Percentiles rank a stretch among this genome's conserved stretches.
phyloP scores from a whole-genome alignment of 2,329 filamentous ascomycete species.

The Ceratocystis cubensis region DNA sequence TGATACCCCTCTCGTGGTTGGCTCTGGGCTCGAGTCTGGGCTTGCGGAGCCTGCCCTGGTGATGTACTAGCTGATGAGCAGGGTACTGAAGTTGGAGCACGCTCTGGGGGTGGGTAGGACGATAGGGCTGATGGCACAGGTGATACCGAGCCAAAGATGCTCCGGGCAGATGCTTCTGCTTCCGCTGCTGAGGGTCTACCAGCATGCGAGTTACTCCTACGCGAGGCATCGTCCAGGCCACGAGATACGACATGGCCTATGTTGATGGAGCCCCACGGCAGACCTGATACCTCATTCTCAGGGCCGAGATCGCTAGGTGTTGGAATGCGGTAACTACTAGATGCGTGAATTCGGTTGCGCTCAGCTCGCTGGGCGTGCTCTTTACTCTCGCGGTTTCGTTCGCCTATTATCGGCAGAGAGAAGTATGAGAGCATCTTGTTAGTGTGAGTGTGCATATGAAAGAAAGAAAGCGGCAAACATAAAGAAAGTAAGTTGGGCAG shows the following conservation, averaged over 20 bases:
- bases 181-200: conserved; percentile 19
- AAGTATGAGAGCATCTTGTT: not conserved
- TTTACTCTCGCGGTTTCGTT: conserved; percentile 55
- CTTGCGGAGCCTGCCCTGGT: not conserved
- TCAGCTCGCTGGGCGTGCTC: conserved; percentile 52
- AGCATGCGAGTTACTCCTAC: conserved; percentile 32
- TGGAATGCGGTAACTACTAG: conserved; percentile 50
- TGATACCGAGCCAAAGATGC: not conserved
- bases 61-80: too few relatives aligned
- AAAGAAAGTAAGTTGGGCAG: not conserved
- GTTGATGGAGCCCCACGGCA: conserved; percentile 61
- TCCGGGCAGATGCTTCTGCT: conserved; percentile 12
- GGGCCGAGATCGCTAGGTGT: conserved; percentile 41
- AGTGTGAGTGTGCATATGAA: not conserved
- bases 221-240: conserved; percentile 39
- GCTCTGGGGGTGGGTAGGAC: too few relatives aligned
- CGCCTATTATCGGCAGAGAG: conserved; percentile 37
- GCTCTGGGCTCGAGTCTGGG: not conserved
- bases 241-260: conserved; percentile 42
- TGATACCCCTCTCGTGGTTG: not conserved
- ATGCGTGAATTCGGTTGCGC: conserved; percentile 51
- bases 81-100: too few relatives aligned
- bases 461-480: not conserved
- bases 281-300: conserved; percentile 44
- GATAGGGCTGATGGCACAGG: not conserved